These are phyloP conservation scores for Ascomycota sp. DNA, from an alignment of 2,329 filamentous ascomycete genomes.

Conservation along the genomic window DNA sequence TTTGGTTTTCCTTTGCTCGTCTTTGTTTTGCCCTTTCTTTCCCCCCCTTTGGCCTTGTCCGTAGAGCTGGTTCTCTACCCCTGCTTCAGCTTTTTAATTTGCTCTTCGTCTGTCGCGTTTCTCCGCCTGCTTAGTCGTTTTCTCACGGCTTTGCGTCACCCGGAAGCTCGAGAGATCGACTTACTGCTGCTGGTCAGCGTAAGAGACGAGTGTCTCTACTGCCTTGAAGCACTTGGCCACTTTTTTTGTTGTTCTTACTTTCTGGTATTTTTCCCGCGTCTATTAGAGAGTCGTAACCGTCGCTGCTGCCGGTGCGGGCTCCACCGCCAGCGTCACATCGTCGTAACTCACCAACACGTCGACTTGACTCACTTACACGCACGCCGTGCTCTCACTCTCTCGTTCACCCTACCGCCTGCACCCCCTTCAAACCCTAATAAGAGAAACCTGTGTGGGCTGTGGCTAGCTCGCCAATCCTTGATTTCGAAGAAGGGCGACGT, in stretches of 20 bases:
- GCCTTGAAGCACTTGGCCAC: constrained; percentile 3
- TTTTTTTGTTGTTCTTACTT: constrained; percentile 10
- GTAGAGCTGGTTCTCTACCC: constrained; percentile 37
- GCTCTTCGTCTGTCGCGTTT: constrained; percentile 1
- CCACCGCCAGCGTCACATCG: too few species aligned
- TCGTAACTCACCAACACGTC: too few species aligned
- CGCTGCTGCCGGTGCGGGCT: too few species aligned
- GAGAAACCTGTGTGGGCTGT: constrained; percentile 28
- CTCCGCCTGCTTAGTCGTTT: constrained; percentile 3
- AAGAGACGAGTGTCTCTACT: constrained; percentile 3
- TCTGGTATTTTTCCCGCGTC: constrained; percentile 3
- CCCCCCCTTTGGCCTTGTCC: constrained; percentile 6
- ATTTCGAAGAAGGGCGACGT: too few species aligned
- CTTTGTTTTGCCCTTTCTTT: constrained; percentile 15
- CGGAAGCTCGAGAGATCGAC: too few species aligned
- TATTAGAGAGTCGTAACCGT: not conserved
- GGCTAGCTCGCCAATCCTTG: too few species aligned
- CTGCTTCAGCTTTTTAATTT: constrained; percentile 14
- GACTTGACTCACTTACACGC: too few species aligned
- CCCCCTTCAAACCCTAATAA: constrained; percentile 16
- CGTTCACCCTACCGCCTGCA: too few species aligned
- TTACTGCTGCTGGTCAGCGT: constrained; percentile 3
- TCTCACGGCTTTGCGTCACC: too few species aligned
- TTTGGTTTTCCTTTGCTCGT: constrained; percentile 18
- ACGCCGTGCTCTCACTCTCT: too few species aligned